Percentiles rank a stretch among this genome's conserved stretches.
Evolutionary conservation across 2,329 filamentous ascomycete species (phyloP).

Genomic region (Golovinomyces cichoracearum): DNA sequence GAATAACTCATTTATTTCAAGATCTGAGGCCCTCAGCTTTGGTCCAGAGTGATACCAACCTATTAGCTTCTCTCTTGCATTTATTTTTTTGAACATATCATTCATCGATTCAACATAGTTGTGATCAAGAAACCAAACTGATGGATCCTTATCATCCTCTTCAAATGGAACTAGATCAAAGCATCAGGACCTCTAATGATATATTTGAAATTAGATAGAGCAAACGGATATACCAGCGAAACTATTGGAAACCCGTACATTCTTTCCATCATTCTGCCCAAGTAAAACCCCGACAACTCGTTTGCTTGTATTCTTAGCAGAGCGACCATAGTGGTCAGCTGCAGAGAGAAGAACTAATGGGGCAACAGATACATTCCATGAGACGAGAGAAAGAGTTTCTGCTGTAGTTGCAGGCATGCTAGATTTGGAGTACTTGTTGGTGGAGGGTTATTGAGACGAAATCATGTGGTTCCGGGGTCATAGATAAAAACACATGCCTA

Average conservation of each 20-base stretch:
- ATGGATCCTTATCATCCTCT: constrained; percentile 94
- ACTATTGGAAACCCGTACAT: constrained; percentile 93
- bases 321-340: constrained; percentile 94
- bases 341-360: constrained; percentile 91
- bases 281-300: constrained; percentile 84
- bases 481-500: no score
- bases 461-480: no score
- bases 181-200: constrained; percentile 6
- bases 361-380: constrained; percentile 83
- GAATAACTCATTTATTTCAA: constrained; percentile 98
- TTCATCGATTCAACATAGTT: constrained; percentile 99
- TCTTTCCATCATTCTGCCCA: constrained; percentile 87
- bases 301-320: constrained; percentile 61
- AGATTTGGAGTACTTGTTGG: constrained; percentile 8
- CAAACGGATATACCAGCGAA: constrained; percentile 48
- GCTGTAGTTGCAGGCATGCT: constrained; percentile 89
- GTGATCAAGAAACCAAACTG: constrained; percentile 97
- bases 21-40: constrained; percentile 82
- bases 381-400: constrained; percentile 85
- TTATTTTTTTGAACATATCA: constrained; percentile 99
- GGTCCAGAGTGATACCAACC: constrained; percentile 98
- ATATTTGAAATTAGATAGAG: background rate
- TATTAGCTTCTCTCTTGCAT: constrained; percentile 93
- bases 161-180: constrained; percentile 61
- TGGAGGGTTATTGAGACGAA: no score